Percentiles rank a stretch among this genome's conserved stretches.
Evolutionary conservation across 2,329 filamentous ascomycete genomes (phyloP).

Genomic region (Didymellaceae sp.): DNA sequence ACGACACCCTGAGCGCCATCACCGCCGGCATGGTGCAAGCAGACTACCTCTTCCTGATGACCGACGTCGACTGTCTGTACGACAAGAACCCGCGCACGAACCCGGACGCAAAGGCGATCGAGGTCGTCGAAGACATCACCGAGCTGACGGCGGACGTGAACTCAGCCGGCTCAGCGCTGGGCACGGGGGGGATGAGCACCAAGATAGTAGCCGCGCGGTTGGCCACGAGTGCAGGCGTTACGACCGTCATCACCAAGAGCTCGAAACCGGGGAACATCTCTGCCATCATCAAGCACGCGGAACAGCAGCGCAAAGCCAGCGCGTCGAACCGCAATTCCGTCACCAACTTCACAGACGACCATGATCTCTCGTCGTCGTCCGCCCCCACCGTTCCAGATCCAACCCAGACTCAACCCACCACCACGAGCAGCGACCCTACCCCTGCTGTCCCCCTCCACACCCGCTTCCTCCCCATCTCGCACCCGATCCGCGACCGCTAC

Average conservation of each 20-base stretch:
- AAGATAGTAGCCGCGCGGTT: conserved; percentile 94
- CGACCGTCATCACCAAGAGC: conserved; percentile 91
- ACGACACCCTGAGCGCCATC: conserved; percentile 95
- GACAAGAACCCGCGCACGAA: conserved; percentile 90
- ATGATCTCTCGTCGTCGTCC: conserved; percentile 32
- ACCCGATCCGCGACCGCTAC: conserved; percentile 88
- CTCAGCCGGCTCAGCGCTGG: conserved; percentile 83
- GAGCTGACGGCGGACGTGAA: conserved; percentile 87
- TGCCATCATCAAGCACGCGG: conserved; percentile 82
- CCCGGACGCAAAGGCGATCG: conserved; percentile 85
- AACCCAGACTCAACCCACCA: conserved; percentile 35
- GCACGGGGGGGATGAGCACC: conserved; percentile 96
- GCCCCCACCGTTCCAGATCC: conserved; percentile 35
- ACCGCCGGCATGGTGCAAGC: conserved; percentile 97
- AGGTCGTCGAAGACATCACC: conserved; percentile 88
- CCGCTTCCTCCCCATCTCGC: conserved; percentile 82
- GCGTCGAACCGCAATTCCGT: conserved; percentile 38
- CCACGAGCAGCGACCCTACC: conserved; percentile 32
- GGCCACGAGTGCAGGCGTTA: conserved; percentile 92
- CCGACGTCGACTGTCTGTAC: conserved; percentile 96
- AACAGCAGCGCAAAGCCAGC: conserved; percentile 61
- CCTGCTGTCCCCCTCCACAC: conserved; percentile 74
- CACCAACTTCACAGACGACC: conserved; percentile 40
- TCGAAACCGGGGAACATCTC: conserved; percentile 92
- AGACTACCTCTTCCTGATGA: conserved; percentile 97